Base-by-base conservation (phyloP, 768 basidiomycete species). In the Polyporus arcularius region DNA sequence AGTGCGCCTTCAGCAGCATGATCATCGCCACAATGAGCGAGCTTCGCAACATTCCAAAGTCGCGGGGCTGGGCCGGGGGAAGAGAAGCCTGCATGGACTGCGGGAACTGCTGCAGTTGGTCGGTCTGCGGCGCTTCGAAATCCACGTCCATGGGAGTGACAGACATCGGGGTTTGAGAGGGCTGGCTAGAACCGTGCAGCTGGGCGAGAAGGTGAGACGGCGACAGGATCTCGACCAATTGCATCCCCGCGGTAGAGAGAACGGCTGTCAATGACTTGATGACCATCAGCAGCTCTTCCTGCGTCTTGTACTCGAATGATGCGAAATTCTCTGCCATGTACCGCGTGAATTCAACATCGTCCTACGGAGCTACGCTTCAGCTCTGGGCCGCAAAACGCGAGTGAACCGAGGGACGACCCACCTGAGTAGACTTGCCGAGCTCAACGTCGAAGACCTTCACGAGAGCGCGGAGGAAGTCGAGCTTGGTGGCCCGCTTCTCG, bases 291-390 rank as follows among this genome's bases (percentile, higher is more conserved):
- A 89, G 87, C 74, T 98, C 97, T 73, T 99, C 97, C 67, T 90
- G 88, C 0, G 93, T 92, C 77, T 94, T 98, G 79, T 96, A 98
- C 38, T 98, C 95, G 61, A 99, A 85, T 0, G 89, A 79, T 0
- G 95, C 83, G 59, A 98, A 89, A 69, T 98, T 98, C 71, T 98
- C 97, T 0, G 93, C 89, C 85, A 98, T 91, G 75, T 94, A 99
- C 56, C 95, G 88, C 4, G 82, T 82, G 70, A 98, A 94, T 51
- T 89, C 85, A 55, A 96, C 80, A 67, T 97, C 92, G 62, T 90
- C 85, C 89, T 95, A 64, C 3, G 11, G 32, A 3, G 39, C 14
- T 49, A 11, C 57, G 14, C 51, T 57, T 45, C 38, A 38, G 10
- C 38, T 32, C 2, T 32, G 28, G 18, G 18, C 40, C 4, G 45